Conservation (phyloP, 352 stramenopile genomes). For the Pythium aphanidermatum region DNA sequence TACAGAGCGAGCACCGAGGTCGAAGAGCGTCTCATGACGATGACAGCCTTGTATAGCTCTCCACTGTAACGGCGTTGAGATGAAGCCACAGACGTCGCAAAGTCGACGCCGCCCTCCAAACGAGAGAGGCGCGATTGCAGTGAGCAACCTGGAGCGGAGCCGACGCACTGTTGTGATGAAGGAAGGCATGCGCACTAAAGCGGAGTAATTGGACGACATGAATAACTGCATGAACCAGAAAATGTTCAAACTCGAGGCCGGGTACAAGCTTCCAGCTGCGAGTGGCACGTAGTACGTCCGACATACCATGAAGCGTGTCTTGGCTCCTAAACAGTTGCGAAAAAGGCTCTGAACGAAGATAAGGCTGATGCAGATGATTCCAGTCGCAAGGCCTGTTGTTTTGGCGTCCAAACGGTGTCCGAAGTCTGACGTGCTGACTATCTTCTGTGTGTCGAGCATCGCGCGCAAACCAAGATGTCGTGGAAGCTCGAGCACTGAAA, state of each 20-base stretch:
- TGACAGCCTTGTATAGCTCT: background rate
- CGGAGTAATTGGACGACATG: too few species aligned
- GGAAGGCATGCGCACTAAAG: too few species aligned
- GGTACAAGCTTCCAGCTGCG: background rate
- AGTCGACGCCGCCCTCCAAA: too few species aligned
- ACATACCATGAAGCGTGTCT: constrained; percentile 1
- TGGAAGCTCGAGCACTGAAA: background rate
- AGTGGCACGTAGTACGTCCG: constrained; percentile 11
- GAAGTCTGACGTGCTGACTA: background rate
- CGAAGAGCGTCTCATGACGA: constrained; percentile 1
- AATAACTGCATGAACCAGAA: constrained; percentile 15
- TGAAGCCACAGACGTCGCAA: background rate
- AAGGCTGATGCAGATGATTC: background rate
- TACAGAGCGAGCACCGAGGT: background rate
- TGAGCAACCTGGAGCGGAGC: too few species aligned
- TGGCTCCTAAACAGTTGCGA: too few species aligned
- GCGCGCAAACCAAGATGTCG: background rate
- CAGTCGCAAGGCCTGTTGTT: background rate
- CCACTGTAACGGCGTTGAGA: background rate
- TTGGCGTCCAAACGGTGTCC: constrained; percentile 7
- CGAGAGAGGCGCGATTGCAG: too few species aligned
- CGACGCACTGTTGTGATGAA: too few species aligned
- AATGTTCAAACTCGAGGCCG: background rate
- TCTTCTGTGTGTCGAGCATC: background rate
- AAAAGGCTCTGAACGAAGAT: background rate